Conservation (phyloP, 169 alveolate species). For the Plasmodium falciparum region DNA sequence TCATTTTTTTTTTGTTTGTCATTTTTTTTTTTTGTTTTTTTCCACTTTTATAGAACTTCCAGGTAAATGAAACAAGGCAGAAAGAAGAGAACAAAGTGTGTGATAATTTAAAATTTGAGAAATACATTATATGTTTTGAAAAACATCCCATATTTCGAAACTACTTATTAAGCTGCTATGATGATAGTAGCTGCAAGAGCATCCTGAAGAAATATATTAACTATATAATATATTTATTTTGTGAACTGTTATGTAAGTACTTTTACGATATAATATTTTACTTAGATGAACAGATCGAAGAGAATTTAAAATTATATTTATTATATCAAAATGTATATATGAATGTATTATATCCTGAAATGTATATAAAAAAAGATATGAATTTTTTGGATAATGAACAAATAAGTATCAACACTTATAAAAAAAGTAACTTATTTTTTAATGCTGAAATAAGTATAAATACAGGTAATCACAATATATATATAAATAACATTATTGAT, state of each 20-base stretch:
- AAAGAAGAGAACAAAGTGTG: slow-evolving; percentile 17
- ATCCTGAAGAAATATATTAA: slow-evolving; percentile 59
- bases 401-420: slow-evolving; percentile 32
- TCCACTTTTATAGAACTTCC: slow-evolving; percentile 31
- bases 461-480: slow-evolving; percentile 31
- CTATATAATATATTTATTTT: slow-evolving; percentile 54
- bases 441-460: slow-evolving; percentile 52
- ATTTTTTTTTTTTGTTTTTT: background rate
- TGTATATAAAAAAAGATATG: slow-evolving; percentile 45
- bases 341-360: slow-evolving; percentile 61
- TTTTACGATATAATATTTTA: slow-evolving; percentile 65
- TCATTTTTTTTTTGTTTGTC: background rate
- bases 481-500: slow-evolving; percentile 20
- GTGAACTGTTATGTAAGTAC: slow-evolving; percentile 49
- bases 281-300: slow-evolving; percentile 52
- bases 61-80: background rate
- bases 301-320: slow-evolving; percentile 27
- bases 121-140: slow-evolving; percentile 51
- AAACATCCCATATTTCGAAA: slow-evolving; percentile 32
- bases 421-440: slow-evolving; percentile 28
- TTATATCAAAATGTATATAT: slow-evolving; percentile 55
- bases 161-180: slow-evolving; percentile 30
- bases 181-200: slow-evolving; percentile 47
- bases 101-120: slow-evolving; percentile 60
- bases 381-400: slow-evolving; percentile 19